Conservation (phyloP, 192 early-diverging fungal species). For the Pilobolus umbonatus region DNA sequence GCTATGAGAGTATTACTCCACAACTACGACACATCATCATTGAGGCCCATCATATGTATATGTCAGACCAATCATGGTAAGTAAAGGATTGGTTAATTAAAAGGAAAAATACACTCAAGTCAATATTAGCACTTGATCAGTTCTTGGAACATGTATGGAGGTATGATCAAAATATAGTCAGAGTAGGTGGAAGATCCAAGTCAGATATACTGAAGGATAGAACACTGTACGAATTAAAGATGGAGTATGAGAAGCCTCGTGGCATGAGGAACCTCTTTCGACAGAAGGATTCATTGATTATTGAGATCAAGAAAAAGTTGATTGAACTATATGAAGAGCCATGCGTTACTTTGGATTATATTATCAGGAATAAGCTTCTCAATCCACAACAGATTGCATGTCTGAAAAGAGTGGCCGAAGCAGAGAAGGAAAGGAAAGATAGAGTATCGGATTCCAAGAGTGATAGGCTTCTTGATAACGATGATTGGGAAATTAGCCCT, state of each 20-base stretch:
- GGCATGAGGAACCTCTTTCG: constrained; percentile 17
- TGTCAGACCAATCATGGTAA: constrained; percentile 58
- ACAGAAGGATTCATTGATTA: constrained; percentile 28
- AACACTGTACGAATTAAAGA: constrained; percentile 38
- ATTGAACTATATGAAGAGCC: constrained; percentile 42
- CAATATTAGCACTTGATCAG: constrained; percentile 30
- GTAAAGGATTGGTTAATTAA: not conserved
- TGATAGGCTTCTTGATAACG: too few relatives aligned
- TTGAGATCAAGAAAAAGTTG: constrained; percentile 27
- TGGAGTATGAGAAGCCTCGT: constrained; percentile 23
- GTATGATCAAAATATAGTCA: constrained; percentile 40
- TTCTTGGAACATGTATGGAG: constrained; percentile 38
- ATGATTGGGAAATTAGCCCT: constrained; percentile 27
- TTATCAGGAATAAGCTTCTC: constrained; percentile 29
- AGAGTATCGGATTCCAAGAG: constrained; percentile 10
- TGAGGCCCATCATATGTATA: constrained; percentile 45
- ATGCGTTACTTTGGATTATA: constrained; percentile 34
- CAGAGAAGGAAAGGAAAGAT: not conserved
- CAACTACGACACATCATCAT: constrained; percentile 20
- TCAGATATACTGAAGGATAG: constrained; percentile 26
- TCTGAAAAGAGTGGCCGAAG: constrained; percentile 35
- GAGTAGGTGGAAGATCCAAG: constrained; percentile 48
- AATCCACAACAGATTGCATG: constrained; percentile 32
- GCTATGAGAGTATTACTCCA: constrained; percentile 41
- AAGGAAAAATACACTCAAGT: not conserved